Conservation (phyloP, 106 monocot species). For the Phalaenopsis aphrodite region DNA sequence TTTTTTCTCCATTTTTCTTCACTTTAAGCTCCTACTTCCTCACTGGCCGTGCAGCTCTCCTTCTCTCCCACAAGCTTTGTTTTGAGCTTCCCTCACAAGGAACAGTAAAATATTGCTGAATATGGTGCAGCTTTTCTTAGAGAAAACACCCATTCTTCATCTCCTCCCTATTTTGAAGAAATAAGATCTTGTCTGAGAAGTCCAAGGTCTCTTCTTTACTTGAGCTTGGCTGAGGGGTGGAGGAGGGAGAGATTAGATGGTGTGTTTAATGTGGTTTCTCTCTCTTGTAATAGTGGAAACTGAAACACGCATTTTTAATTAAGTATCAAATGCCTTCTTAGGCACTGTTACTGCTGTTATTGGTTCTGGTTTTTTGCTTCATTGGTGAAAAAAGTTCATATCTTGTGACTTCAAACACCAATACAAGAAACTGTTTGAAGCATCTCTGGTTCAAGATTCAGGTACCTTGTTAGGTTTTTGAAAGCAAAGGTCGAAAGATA, state of each 20-base stretch:
- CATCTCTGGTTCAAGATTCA: not conserved
- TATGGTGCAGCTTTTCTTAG: not conserved
- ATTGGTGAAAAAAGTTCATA: not conserved
- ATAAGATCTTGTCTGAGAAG: not conserved
- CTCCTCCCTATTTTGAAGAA: not conserved
- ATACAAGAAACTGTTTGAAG: not conserved
- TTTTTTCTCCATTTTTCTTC: not conserved
- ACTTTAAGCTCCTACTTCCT: not conserved
- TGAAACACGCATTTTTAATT: not conserved
- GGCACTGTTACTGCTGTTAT: not conserved
- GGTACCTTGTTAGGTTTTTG: not conserved
- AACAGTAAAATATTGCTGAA: not conserved
- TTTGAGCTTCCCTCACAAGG: not conserved
- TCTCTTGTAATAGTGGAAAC: conserved; percentile 1
- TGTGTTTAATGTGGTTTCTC: not conserved
- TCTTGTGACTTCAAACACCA: not conserved
- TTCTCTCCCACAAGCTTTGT: not conserved
- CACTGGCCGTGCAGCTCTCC: not conserved
- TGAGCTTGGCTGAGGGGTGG: not conserved
- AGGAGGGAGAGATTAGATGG: not conserved
- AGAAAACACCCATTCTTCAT: not conserved
- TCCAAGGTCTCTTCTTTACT: not conserved
- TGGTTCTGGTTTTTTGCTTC: not conserved
- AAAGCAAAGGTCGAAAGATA: conserved; percentile 1
- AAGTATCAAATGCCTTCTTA: not conserved